Base-by-base conservation (phyloP, 805 yeast genomes). In the Pichia membranifaciens region DNA sequence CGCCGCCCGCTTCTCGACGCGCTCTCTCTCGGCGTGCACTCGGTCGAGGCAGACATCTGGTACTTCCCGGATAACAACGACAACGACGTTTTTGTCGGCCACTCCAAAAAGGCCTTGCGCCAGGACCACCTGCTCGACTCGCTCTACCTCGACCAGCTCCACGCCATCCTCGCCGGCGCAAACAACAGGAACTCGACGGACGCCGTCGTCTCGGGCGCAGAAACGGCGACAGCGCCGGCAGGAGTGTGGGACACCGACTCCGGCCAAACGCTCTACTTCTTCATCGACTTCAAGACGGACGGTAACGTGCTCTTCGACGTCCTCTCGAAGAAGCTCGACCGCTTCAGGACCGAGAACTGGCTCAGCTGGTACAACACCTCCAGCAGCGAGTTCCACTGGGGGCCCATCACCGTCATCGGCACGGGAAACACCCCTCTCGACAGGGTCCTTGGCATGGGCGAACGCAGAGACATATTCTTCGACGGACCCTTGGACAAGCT, bases 361-460 rank as follows among this genome's bases (percentile, higher is more conserved):
- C 59, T 85, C 36, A 71, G 84, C 1, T 67, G 70, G 45, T 78
- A 66, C 55, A 72, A 79, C 54, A 54, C 65, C 13, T 51, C 54
- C 3, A 52, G 64, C 3, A 58, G 66, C 0, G 52, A 58, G 20
- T 58, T 72, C 47, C 60, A 61, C 2, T 62, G 68, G 41, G 82
- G 82, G 1, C 87, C 88, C 4, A 47, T 85, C 9, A 75, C 85
- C 0, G 68, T 84, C 5, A 72, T 84, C 6, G 71, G 82, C 28
- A 84, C 89, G 0, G 93, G 93, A 1, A 73, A 79, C 54, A 70
- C 76, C 25, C 88, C 89, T 1, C 55, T 63, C 35, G 74, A 67
- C 16, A 49, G 56, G 20, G 67, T 74, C 33, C 28, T 51, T 10
- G 46, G 45, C 17, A 49, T 57, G 54, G 32, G 49, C 9, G 44